Percentiles rank a stretch among this genome's conserved stretches.
Evolutionary conservation across 31 red algal species (phyloP).

Genomic region (Porphyra umbilicalis): DNA sequence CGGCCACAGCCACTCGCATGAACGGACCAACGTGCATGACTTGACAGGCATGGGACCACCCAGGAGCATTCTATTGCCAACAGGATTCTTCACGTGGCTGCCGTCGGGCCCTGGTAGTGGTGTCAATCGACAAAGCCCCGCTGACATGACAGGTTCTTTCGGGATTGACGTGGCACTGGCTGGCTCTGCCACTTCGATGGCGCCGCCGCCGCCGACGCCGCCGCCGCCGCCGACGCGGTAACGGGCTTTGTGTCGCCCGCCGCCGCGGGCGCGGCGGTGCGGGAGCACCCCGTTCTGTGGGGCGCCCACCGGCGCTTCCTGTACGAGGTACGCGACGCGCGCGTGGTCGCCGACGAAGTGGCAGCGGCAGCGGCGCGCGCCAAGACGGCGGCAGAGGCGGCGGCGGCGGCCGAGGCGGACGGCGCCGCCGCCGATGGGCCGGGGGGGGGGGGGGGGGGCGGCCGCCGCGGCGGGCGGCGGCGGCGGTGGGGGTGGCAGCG

Average conservation of each 20-base stretch:
- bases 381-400: conserved; percentile 15
- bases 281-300: conserved; percentile 50
- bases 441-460: neutral
- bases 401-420: conserved; percentile 24
- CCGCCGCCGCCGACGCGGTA: neutral
- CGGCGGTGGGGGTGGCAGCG: too few relatives aligned
- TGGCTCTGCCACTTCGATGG: too few relatives aligned
- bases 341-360: conserved; percentile 9
- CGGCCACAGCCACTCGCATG: too few relatives aligned
- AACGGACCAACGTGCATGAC: too few relatives aligned
- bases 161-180: too few relatives aligned
- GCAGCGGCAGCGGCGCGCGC: conserved; percentile 13
- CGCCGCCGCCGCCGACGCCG: neutral
- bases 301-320: conserved; percentile 37
- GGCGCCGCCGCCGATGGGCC: conserved; percentile 14
- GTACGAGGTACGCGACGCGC: conserved; percentile 59
- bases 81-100: too few relatives aligned
- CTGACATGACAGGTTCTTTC: too few relatives aligned
- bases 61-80: too few relatives aligned
- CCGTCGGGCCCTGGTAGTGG: too few relatives aligned
- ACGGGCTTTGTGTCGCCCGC: conserved; percentile 12
- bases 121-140: too few relatives aligned
- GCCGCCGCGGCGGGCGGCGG: neutral
- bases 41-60: too few relatives aligned
- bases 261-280: conserved; percentile 14